Evolutionary conservation across 306 rosid species (phyloP).

Genomic region (Sphenostylis stenocarpa): DNA sequence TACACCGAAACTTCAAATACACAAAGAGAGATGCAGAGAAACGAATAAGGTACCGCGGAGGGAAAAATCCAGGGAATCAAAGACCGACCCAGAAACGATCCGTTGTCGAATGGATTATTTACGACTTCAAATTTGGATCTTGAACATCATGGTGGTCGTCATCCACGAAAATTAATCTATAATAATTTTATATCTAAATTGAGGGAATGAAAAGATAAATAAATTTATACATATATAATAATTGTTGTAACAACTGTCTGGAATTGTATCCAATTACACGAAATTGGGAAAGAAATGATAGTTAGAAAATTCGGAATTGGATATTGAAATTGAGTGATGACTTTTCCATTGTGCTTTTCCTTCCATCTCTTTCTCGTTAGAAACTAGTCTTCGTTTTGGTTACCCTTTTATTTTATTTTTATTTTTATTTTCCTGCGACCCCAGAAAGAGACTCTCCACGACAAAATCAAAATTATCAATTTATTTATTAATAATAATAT

Average conservation of each 20-base stretch:
- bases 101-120: slow-evolving; percentile 28
- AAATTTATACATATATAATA: background rate
- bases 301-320: background rate
- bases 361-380: slow-evolving; percentile 23
- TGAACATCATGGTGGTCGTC: slow-evolving; percentile 24
- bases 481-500: background rate
- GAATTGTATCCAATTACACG: slow-evolving; percentile 6
- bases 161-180: slow-evolving; percentile 9
- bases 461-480: slow-evolving; percentile 5
- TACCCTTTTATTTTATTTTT: background rate
- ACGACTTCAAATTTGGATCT: slow-evolving; percentile 38
- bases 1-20: slow-evolving; percentile 19
- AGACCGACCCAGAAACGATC: slow-evolving; percentile 45
- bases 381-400: background rate
- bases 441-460: slow-evolving; percentile 43
- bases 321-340: slow-evolving; percentile 8
- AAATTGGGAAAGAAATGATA: slow-evolving; percentile 19
- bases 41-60: slow-evolving; percentile 8
- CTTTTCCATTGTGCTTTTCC: slow-evolving; percentile 7
- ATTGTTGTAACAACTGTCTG: slow-evolving; percentile 8
- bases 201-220: background rate
- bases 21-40: background rate
- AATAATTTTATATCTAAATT: slow-evolving; percentile 10
- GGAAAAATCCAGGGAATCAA: slow-evolving; percentile 17
- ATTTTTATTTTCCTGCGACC: slow-evolving; percentile 27